These are phyloP conservation scores for Abrus pulchellus DNA, from an alignment of 306 rosid species.

Conservation along the genomic window DNA sequence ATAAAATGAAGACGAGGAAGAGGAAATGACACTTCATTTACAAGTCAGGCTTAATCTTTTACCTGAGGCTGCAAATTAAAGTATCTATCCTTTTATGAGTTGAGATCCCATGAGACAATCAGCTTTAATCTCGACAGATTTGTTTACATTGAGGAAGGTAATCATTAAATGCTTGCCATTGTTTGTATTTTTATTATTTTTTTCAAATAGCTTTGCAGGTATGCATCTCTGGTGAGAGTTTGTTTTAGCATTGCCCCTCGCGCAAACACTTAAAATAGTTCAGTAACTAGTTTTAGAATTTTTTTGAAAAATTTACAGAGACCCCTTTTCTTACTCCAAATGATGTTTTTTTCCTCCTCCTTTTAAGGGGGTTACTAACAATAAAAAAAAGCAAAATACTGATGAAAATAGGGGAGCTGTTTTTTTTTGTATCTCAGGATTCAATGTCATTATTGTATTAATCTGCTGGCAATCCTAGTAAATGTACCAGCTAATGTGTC, in stretches of 20 bases:
- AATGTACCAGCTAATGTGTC: constrained; percentile 20
- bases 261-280: constrained; percentile 35
- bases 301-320: background rate
- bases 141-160: constrained; percentile 44
- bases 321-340: constrained; percentile 37
- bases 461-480: background rate
- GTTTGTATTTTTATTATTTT: constrained; percentile 47
- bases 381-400: constrained; percentile 2
- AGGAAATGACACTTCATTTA: constrained; percentile 59
- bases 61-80: constrained; percentile 36
- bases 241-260: constrained; percentile 32
- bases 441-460: constrained; percentile 29
- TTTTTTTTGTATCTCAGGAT: constrained; percentile 24
- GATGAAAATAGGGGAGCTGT: constrained; percentile 14
- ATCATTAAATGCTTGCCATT: constrained; percentile 33
- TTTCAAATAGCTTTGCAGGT: constrained; percentile 15
- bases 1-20: constrained; percentile 59
- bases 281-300: constrained; percentile 20
- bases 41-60: constrained; percentile 42
- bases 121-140: constrained; percentile 35
- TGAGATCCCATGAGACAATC: constrained; percentile 44
- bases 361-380: constrained; percentile 30
- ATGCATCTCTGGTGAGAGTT: constrained; percentile 50
- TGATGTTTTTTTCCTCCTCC: constrained; percentile 15
- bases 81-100: constrained; percentile 48